A percentile compares a stretch with the other conserved stretches of the same genome.
phyloP scores from a whole-genome alignment of 2,329 filamentous ascomycete species.

The Grosmannia clavigera region DNA sequence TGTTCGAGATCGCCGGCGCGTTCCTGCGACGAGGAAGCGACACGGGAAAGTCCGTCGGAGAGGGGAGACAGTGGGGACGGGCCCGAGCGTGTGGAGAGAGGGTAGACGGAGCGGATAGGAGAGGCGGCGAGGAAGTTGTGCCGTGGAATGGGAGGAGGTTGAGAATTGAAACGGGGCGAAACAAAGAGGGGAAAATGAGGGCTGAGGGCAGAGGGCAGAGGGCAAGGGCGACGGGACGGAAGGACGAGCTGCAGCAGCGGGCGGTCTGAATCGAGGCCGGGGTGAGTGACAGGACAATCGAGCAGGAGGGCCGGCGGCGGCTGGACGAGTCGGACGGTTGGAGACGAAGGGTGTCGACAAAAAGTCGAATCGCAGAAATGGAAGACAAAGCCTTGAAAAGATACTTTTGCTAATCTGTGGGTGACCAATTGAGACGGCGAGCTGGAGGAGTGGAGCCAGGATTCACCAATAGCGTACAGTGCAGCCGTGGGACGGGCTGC shows the following conservation, averaged over 20 bases:
- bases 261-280: background rate
- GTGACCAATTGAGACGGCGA: background rate
- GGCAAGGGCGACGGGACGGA: no score
- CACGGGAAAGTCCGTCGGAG: background rate
- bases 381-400: background rate
- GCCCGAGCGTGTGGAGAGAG: background rate
- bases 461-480: background rate
- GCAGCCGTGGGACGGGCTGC: no score
- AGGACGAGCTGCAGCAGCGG: no score
- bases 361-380: conserved; percentile 2
- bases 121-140: background rate
- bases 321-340: background rate
- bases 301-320: background rate
- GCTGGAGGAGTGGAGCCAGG: background rate
- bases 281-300: background rate
- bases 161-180: background rate
- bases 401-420: background rate
- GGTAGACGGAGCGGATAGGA: background rate
- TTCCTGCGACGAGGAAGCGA: background rate
- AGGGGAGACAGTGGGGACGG: background rate
- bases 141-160: background rate
- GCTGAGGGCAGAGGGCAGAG: background rate
- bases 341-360: background rate
- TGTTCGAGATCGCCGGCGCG: background rate
- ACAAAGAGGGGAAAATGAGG: background rate